Percentiles rank a stretch among this genome's conserved stretches.
Evolutionary conservation across 208 protist species (phyloP).

Genomic region (Naegleria gruberi): DNA sequence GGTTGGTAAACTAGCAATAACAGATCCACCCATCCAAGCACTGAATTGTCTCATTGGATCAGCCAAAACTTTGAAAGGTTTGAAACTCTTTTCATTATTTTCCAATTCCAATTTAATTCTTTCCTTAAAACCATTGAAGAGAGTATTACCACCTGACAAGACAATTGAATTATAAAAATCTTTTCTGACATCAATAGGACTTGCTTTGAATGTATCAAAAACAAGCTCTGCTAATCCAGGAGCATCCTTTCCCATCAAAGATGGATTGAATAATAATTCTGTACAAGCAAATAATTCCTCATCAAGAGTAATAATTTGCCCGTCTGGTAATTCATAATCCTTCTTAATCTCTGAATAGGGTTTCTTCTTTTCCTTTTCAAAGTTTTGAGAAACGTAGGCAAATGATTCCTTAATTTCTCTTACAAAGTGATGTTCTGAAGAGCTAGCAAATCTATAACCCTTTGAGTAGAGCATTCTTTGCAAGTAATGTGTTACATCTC

Average conservation of each 20-base stretch:
- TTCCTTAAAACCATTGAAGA: conserved; percentile 59
- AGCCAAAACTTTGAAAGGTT: conserved; percentile 50
- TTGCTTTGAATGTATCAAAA: conserved; percentile 68
- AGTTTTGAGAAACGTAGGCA: conserved; percentile 15
- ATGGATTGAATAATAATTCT: conserved; percentile 28
- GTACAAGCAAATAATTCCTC: conserved; percentile 17
- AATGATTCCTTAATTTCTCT: conserved; percentile 6
- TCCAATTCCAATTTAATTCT: conserved; percentile 63
- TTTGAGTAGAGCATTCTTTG: conserved; percentile 5
- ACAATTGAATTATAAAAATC: conserved; percentile 79
- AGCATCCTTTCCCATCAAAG: conserved; percentile 26
- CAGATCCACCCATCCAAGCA: conserved; percentile 70
- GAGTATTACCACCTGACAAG: conserved; percentile 84
- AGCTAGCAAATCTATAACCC: conserved; percentile 26
- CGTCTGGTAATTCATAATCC: conserved; percentile 30
- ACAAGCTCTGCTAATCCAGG: conserved; percentile 39
- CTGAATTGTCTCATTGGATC: conserved; percentile 61
- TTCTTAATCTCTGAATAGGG: no score
- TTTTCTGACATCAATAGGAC: conserved; percentile 59
- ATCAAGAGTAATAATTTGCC: conserved; percentile 13
- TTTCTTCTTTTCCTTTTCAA: not conserved
- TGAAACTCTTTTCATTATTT: not conserved
- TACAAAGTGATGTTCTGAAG: conserved; percentile 32
- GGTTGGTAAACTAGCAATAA: conserved; percentile 28
- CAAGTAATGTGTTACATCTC: conserved; percentile 38